phyloP scores from a whole-genome alignment of 176 grass and related monocot species.

The Rhynchospora breviuscula region DNA sequence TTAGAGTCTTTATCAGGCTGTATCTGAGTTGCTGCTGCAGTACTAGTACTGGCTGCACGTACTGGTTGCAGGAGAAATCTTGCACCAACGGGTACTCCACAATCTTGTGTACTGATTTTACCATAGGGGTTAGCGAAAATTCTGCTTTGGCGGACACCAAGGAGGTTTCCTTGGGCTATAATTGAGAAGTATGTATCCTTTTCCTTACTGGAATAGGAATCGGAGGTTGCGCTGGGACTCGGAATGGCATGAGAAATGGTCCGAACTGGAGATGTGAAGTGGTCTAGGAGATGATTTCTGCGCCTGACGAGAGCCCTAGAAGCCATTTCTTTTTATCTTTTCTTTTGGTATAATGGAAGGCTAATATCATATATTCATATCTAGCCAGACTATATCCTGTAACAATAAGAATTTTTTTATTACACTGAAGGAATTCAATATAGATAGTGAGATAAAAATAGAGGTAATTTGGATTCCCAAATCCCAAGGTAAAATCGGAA shows the following conservation, averaged over 20 bases:
- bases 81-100: constrained; percentile 40
- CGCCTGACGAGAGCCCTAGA: constrained; percentile 61
- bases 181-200: constrained; percentile 17
- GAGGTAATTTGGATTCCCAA: too few species aligned
- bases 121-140: constrained; percentile 10
- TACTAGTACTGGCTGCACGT: constrained; percentile 30
- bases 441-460: not conserved
- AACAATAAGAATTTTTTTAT: constrained; percentile 12
- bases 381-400: constrained; percentile 42
- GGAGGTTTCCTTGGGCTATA: constrained; percentile 20
- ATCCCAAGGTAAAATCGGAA: too few species aligned
- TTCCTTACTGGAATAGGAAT: constrained; percentile 23
- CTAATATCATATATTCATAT: constrained; percentile 44
- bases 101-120: constrained; percentile 28
- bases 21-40: constrained; percentile 33
- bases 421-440: constrained; percentile 16
- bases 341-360: constrained; percentile 40
- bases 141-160: constrained; percentile 26
- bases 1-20: constrained; percentile 19
- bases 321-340: constrained; percentile 53
- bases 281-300: constrained; percentile 44
- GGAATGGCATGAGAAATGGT: constrained; percentile 36
- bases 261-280: constrained; percentile 24
- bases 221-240: constrained; percentile 29
- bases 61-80: constrained; percentile 52